These are phyloP conservation scores for Fusarium coffeatum DNA, from an alignment of 2,329 filamentous ascomycete species.

Conservation along the genomic window DNA sequence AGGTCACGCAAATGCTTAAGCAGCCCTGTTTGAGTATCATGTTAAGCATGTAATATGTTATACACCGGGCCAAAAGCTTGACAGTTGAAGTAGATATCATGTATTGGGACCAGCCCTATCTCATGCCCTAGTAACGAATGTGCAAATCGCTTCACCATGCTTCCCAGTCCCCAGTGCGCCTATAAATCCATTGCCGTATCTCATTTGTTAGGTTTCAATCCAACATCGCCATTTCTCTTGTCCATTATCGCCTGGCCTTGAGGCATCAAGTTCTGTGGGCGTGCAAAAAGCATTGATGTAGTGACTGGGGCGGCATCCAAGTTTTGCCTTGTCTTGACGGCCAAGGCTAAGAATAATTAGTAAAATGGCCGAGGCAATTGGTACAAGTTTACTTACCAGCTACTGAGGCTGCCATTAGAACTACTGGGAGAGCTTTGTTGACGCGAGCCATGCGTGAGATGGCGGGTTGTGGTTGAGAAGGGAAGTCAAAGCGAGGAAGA, in stretches of 20 bases:
- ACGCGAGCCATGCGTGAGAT: constrained; percentile 34
- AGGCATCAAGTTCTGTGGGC: constrained; percentile 12
- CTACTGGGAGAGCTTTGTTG: constrained; percentile 27
- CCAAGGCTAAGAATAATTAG: constrained; percentile 17
- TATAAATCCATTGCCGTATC: not conserved
- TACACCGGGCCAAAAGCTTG: not conserved
- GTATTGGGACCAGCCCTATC: constrained; percentile 25
- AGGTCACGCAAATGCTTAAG: not conserved
- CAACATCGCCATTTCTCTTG: not conserved
- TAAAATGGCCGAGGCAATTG: fast-evolving
- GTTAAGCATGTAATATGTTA: not conserved
- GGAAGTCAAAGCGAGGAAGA: constrained; percentile 40
- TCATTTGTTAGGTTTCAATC: constrained; percentile 14
- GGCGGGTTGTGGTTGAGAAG: constrained; percentile 14
- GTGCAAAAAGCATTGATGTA: not conserved
- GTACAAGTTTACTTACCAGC: not conserved
- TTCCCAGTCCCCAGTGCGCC: not conserved
- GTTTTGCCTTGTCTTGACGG: constrained; percentile 27
- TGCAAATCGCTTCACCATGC: constrained; percentile 4
- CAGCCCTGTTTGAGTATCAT: not conserved
- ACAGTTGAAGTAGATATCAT: not conserved
- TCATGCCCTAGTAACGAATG: not conserved
- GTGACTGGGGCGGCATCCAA: not conserved
- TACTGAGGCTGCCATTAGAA: constrained; percentile 21
- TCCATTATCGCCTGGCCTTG: constrained; percentile 9